Percentiles rank a stretch among this genome's conserved stretches.
Conservation (phyloP, 129 eudicot genomes). For the Heracleum sosnowskyi region DNA sequence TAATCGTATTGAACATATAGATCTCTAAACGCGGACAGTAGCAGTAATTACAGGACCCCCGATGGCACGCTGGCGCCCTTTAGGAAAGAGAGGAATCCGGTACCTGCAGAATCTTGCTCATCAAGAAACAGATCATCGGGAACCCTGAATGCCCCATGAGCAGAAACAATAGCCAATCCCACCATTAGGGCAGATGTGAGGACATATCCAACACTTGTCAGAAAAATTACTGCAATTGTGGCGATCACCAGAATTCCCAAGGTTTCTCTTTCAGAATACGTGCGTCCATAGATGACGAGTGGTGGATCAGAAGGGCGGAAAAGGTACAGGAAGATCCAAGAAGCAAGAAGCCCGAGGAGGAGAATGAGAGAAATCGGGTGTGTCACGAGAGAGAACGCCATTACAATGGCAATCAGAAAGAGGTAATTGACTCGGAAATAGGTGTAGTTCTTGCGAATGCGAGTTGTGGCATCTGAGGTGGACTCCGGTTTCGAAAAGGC, state of each 20-base stretch:
- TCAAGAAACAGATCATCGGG: slow-evolving; percentile 7
- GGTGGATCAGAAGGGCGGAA: slow-evolving; percentile 76
- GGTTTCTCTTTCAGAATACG: slow-evolving; percentile 48
- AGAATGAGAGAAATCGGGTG: slow-evolving; percentile 63
- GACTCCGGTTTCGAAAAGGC: slow-evolving; percentile 59
- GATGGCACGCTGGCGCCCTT: slow-evolving; percentile 16
- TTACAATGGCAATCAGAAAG: slow-evolving; percentile 30
- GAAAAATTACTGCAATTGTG: slow-evolving; percentile 1
- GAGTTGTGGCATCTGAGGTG: slow-evolving; percentile 49
- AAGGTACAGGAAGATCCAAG: slow-evolving; percentile 70
- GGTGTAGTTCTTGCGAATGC: slow-evolving; percentile 50
- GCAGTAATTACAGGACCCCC: slow-evolving; percentile 20
- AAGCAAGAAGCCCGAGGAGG: slow-evolving; percentile 41
- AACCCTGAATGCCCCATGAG: slow-evolving; percentile 9
- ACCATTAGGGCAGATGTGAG: slow-evolving; percentile 5
- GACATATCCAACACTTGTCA: slow-evolving; percentile 5
- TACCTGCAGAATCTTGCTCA: slow-evolving; percentile 31
- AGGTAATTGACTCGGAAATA: slow-evolving; percentile 70
- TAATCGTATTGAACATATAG: not conserved
- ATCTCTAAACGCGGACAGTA: slow-evolving; percentile 31
- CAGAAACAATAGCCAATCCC: not conserved
- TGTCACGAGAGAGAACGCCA: slow-evolving; percentile 48
- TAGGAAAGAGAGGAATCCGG: slow-evolving; percentile 45
- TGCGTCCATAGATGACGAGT: slow-evolving; percentile 33
- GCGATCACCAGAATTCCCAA: slow-evolving; percentile 33